Conservation (phyloP, 1,284 basidiomycete genomes). For the Anthracocystis setariae region DNA sequence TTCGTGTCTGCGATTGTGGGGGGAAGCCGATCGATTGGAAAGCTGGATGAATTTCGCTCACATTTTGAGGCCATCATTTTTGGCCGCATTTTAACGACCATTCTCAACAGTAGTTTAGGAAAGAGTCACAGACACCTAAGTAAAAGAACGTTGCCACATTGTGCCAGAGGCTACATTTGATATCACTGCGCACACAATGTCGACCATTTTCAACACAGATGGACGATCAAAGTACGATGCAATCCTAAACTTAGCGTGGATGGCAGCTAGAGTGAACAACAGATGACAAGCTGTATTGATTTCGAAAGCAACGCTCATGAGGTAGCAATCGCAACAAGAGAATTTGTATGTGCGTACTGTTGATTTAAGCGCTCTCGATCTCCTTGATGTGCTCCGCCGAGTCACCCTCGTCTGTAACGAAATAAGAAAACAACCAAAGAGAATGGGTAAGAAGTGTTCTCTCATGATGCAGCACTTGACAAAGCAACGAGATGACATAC, state of each 20-base stretch:
- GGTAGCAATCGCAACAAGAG: not conserved
- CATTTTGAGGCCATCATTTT: not conserved
- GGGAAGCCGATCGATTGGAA: not conserved
- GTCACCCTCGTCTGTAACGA: slow-evolving; percentile 47
- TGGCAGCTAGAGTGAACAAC: not conserved
- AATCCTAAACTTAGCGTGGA: not conserved
- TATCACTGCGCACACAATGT: no score
- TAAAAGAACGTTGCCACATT: no score
- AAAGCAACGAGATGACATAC: slow-evolving; percentile 22
- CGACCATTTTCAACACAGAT: no score
- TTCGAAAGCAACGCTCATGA: not conserved
- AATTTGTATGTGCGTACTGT: not conserved
- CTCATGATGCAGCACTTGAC: not conserved
- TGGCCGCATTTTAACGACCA: not conserved
- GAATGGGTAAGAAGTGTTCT: not conserved
- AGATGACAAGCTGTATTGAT: not conserved
- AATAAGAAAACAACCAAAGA: not conserved
- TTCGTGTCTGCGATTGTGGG: not conserved
- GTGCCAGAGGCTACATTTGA: no score
- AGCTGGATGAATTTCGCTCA: not conserved
- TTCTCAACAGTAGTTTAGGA: no score
- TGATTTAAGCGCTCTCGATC: slow-evolving; percentile 51
- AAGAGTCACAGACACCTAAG: no score
- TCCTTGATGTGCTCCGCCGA: slow-evolving; percentile 54
- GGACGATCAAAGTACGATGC: not conserved